phyloP scores from a whole-genome alignment of 208 protist species.

The Trypanosoma mega region DNA sequence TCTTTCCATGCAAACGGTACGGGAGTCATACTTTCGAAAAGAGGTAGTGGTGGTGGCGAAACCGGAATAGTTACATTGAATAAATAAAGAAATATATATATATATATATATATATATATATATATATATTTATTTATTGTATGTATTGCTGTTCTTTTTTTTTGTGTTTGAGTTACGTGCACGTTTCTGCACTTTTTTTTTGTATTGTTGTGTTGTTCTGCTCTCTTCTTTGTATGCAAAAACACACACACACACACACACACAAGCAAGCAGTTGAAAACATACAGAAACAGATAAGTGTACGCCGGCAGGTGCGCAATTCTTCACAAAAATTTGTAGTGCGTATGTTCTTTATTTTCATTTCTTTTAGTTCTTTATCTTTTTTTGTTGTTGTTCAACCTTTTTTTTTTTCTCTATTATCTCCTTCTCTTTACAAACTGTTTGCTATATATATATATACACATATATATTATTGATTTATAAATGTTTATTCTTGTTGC shows the following conservation, averaged over 20 bases:
- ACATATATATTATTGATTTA: conserved; percentile 1
- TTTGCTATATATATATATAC: conserved; percentile 14
- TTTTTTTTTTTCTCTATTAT: background rate
- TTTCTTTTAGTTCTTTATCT: background rate
- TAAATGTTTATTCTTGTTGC: background rate
- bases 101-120: background rate
- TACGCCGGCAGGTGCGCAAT: no score
- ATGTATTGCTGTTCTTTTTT: conserved; percentile 5
- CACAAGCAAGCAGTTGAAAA: no score
- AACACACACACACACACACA: no score
- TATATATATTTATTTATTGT: background rate
- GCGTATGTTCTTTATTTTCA: conserved; percentile 1
- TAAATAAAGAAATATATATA: background rate
- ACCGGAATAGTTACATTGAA: conserved; percentile 25
- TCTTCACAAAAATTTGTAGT: no score
- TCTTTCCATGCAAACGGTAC: conserved; percentile 39
- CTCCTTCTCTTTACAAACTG: no score
- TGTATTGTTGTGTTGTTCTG: no score
- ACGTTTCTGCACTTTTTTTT: no score
- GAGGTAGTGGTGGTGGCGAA: conserved; percentile 65
- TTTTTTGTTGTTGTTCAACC: conserved; percentile 6
- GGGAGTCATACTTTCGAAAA: conserved; percentile 44
- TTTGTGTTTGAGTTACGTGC: no score
- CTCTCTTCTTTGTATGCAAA: no score
- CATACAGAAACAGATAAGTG: no score